A percentile compares a stretch with the other conserved stretches of the same genome.
Evolutionary conservation across 83 land plant genomes (phyloP).

Genomic region (Picea abies): DNA sequence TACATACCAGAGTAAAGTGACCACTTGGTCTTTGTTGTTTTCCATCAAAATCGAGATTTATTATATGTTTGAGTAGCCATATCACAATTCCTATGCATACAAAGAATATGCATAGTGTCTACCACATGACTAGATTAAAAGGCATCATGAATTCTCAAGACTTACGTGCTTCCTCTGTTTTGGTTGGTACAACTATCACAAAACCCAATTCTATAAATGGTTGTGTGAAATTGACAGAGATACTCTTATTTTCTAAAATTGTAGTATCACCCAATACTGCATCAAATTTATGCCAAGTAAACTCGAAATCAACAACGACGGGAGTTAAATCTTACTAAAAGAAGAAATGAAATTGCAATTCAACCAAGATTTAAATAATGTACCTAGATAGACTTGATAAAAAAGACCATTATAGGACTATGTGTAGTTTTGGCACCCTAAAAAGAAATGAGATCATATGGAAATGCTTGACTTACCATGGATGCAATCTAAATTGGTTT

Average conservation of each 20-base stretch:
- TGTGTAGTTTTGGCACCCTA: too few relatives aligned
- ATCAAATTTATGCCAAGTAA: slow-evolving; percentile 42
- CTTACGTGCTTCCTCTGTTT: slow-evolving; percentile 18
- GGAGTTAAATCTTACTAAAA: background rate
- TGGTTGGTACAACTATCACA: slow-evolving; percentile 46
- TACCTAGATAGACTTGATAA: background rate
- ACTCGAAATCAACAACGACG: background rate
- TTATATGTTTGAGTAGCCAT: background rate
- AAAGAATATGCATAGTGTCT: slow-evolving; percentile 6
- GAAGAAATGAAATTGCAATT: background rate
- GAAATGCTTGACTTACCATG: too few relatives aligned
- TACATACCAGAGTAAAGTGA: background rate
- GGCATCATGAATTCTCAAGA: slow-evolving; percentile 80
- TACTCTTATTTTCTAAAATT: slow-evolving; percentile 43
- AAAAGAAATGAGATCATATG: too few relatives aligned
- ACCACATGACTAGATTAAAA: slow-evolving; percentile 50
- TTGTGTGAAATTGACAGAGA: slow-evolving; percentile 62
- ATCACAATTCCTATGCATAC: too few relatives aligned
- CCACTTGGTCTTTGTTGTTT: slow-evolving; percentile 35
- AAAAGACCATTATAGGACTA: too few relatives aligned
- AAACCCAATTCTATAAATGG: slow-evolving; percentile 63
- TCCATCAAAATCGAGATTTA: slow-evolving; percentile 43
- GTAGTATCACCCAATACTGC: slow-evolving; percentile 70
- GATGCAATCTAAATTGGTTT: too few relatives aligned
- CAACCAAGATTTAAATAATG: too few relatives aligned